Conservation (phyloP, 169 alveolate species). For the Amoebophrya sp. region DNA sequence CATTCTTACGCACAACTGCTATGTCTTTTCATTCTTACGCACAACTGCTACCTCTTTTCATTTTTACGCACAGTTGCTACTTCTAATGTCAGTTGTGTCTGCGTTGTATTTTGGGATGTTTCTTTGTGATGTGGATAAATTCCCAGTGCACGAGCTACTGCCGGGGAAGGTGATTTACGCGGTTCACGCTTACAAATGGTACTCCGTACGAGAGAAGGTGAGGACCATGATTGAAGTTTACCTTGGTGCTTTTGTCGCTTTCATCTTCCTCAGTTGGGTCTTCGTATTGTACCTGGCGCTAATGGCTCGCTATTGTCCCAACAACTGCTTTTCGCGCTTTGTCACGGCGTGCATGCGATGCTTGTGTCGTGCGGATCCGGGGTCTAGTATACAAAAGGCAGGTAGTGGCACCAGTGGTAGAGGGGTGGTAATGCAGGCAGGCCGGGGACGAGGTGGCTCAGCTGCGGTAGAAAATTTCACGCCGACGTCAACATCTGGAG, state of each 20-base stretch:
- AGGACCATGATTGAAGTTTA: not conserved
- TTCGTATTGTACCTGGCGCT: not conserved
- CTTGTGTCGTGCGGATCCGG: not conserved
- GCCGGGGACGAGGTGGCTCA: too few species aligned
- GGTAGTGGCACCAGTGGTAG: too few species aligned
- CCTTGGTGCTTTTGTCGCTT: not conserved
- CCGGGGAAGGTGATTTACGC: not conserved
- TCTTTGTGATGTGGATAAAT: not conserved
- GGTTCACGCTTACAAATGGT: not conserved
- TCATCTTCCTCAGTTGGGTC: not conserved
- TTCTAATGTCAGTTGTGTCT: too few species aligned
- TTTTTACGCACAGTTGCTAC: too few species aligned
- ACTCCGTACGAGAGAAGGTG: not conserved
- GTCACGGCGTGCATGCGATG: not conserved
- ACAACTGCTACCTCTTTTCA: too few species aligned
- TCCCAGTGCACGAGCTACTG: constrained; percentile 6
- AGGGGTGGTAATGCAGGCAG: too few species aligned
- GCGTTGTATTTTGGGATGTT: constrained; percentile 9
- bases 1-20: too few species aligned
- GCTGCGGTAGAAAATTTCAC: too few species aligned
- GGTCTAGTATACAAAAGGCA: too few species aligned
- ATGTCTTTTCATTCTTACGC: too few species aligned
- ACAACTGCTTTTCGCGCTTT: not conserved
- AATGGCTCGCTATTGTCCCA: not conserved
- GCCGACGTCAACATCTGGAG: too few species aligned